phyloP scores from a whole-genome alignment of 1,139 yeast species.

The Suhomyces yuchorum region DNA sequence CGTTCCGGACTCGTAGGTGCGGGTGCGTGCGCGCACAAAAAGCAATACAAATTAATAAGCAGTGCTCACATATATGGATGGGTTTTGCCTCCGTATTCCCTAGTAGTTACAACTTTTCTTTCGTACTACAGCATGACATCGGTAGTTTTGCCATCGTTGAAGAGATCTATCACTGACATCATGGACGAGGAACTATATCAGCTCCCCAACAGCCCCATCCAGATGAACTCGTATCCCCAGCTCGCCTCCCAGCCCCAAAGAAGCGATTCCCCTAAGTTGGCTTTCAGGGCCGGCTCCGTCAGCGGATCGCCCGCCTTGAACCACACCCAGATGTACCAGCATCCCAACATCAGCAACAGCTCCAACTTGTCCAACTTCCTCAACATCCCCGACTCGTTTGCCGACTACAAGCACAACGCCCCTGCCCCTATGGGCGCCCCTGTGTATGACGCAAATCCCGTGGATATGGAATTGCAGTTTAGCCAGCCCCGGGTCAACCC shows the following conservation, averaged over 20 bases:
- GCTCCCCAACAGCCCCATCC: conserved; percentile 33
- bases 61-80: conserved; percentile 12
- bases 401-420: conserved; percentile 28
- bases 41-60: conserved; percentile 17
- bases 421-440: conserved; percentile 4
- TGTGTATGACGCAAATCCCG: conserved; percentile 12
- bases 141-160: conserved; percentile 48
- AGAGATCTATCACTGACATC: conserved; percentile 59
- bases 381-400: conserved; percentile 35
- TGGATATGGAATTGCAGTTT: conserved; percentile 17
- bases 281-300: conserved; percentile 15
- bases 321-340: conserved; percentile 20
- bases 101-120: conserved; percentile 1
- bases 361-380: conserved; percentile 30
- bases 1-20: not conserved
- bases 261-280: conserved; percentile 15
- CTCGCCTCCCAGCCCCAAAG: conserved; percentile 12
- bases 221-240: conserved; percentile 10
- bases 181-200: conserved; percentile 68
- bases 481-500: conserved; percentile 26
- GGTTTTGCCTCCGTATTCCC: conserved; percentile 16
- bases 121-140: conserved; percentile 42
- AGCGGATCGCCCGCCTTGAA: conserved; percentile 22
- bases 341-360: conserved; percentile 17
- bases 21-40: conserved; percentile 12